Evolutionary conservation across 768 basidiomycete genomes (phyloP), one percentile per base, ranked within the genome.

Genomic region (Lactarius sanguifluus): DNA sequence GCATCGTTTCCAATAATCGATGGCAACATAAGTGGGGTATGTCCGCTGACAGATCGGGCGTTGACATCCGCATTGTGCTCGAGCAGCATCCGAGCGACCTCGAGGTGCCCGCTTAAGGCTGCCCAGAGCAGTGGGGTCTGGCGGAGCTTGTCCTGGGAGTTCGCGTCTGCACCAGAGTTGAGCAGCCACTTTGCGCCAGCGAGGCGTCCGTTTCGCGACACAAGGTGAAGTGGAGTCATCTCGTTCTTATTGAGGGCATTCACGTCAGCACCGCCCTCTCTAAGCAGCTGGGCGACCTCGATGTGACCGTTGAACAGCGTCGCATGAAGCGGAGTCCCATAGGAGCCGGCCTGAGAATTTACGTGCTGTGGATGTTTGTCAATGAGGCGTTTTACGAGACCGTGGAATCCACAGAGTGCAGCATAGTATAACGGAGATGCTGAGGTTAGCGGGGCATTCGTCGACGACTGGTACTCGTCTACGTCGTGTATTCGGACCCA

Each of bases 181-280:
- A 50, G 47, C 12, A 50, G 23, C 23, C n/a, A 50, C 23, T 13
- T 23, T 10, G 0, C 34, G 6, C 28, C 4, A 6, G 52, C 34
- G 15, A 52, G n/a, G 9, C 5, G 34, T 5, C 60, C 47, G 1
- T 18, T 0, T 23, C 20, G 8, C 8, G 47, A 36, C 5, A 23
- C 60, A 18, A 52, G 3, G 34, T 61, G 60, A 25, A 61, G n/a
- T 34, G 60, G 60, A 6, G 60, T 52, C 28, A 30, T 30, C 30
- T 30, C 5, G 30, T 30, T 0, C 32, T 3, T 20, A 7, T 12
- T 25, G n/a, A 15, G 9, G 9, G 8, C 7, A 16, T 38, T 38
- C 5, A 36, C 16, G 10, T 54, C 50, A 3, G 61, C 61, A 3
- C 36, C 36, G 10, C 40, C 25, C 3, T 5, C 16, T 1, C 54